Base-by-base conservation (phyloP, 1,284 basidiomycete genomes). In the Dichomitus squalens region DNA sequence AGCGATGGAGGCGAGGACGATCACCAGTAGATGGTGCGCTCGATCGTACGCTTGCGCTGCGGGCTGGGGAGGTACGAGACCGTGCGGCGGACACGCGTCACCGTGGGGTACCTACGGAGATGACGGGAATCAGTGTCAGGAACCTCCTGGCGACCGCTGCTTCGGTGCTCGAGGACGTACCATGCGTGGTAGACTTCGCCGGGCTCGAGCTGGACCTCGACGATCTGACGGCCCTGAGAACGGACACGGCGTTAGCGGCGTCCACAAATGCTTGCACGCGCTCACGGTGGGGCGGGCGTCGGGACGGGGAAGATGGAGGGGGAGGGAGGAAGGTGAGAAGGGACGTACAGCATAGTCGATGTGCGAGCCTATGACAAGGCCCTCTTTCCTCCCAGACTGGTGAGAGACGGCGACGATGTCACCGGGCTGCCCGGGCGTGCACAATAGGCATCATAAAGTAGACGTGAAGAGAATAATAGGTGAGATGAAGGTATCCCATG, bases 361-460 rank as follows among this genome's bases (percentile, higher is more conserved):
- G 74, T 88, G 85, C 33, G 86, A 81, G 43, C 88, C 88, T 41
- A 91, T 75, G 61, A 92, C 90, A 59, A 92, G 81, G 53, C 90
- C 90, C 68, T 92, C 89, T 68, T 79, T 83, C 63, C 82, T 78
- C 65, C 85, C 85, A 36, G 72, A 51, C 47, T 83, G 83, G 67
- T 90, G 81, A 66, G 85, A 80, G 68, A 92, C 86, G 51, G 87
- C 78, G 71, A 92, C 90, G 68, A 92, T 81, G 72, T 92, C 90
- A 64, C 90, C 91, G 53, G 87, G 82, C 87, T 89, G 66, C 11
- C 33, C 14, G 29, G 21, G 41, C 1, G 14, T n/a, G n/a, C n/a
- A n/a, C n/a, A n/a, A 43, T 43, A 12, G 9, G 5, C 21, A 20
- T 11, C 21, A 29, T 5, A 35, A 40, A 11, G 35, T 8, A 52